Evolutionary conservation across 1,284 basidiomycete species (phyloP).

Genomic region (Boletus subluridellus): DNA sequence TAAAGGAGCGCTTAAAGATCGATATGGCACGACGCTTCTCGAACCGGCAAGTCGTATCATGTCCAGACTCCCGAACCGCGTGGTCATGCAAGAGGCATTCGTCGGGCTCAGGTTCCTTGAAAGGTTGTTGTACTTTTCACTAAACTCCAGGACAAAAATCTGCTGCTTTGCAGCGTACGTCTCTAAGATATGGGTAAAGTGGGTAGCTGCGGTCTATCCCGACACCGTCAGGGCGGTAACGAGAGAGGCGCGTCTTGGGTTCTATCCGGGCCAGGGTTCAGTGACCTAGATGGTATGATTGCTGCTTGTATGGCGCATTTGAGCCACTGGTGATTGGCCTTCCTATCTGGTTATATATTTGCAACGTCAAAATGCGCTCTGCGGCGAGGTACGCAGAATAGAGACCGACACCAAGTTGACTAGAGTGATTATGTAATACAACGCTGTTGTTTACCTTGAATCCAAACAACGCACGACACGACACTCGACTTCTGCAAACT

Average conservation of each 20-base stretch:
- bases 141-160: slow-evolving; percentile 95
- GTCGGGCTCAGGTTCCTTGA: slow-evolving; percentile 88
- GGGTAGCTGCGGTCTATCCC: slow-evolving; percentile 98
- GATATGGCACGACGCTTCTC: slow-evolving; percentile 93
- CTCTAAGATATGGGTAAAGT: slow-evolving; percentile 69
- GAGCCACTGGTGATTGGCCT: slow-evolving; percentile 86
- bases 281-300: slow-evolving; percentile 96
- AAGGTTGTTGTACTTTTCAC: slow-evolving; percentile 87
- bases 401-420: too few relatives aligned
- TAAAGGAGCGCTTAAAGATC: slow-evolving; percentile 87
- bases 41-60: slow-evolving; percentile 96
- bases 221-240: slow-evolving; percentile 90
- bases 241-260: slow-evolving; percentile 87
- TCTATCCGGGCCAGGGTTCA: slow-evolving; percentile 73
- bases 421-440: neutral
- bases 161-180: slow-evolving; percentile 92
- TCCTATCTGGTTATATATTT: slow-evolving; percentile 89
- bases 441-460: too few relatives aligned
- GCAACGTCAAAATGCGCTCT: slow-evolving; percentile 64
- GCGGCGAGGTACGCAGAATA: too few relatives aligned
- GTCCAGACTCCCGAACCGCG: slow-evolving; percentile 90
- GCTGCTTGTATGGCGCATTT: slow-evolving; percentile 94
- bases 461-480: neutral
- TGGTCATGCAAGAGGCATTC: slow-evolving; percentile 98
- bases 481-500: neutral